These are phyloP conservation scores for Murraya koenigii DNA, from an alignment of 345 rosid species.

Conservation along the genomic window DNA sequence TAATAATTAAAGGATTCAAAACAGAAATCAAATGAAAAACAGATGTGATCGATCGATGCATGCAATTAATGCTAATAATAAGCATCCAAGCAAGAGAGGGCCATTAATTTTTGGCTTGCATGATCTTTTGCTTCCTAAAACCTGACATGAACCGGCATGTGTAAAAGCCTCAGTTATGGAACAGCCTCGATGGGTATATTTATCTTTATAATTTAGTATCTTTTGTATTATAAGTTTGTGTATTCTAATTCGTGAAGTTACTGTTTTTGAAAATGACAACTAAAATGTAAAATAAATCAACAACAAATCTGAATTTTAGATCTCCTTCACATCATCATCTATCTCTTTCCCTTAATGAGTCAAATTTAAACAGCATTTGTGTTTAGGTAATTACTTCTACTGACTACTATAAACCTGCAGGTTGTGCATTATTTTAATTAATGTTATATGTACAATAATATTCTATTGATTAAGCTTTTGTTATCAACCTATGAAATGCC, in stretches of 20 bases:
- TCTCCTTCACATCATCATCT: conserved; percentile 24
- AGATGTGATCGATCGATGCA: not conserved
- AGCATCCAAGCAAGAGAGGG: conserved; percentile 8
- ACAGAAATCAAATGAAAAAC: not conserved
- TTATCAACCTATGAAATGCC: not conserved
- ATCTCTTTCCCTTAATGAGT: conserved; percentile 2
- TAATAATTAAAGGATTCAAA: no score
- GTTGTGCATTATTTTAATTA: not conserved
- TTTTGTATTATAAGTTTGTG: no score
- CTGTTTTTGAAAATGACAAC: conserved; percentile 17
- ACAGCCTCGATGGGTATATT: not conserved
- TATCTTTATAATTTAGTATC: not conserved
- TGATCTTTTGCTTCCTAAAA: conserved; percentile 16
- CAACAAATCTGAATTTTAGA: conserved; percentile 21
- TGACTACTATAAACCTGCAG: not conserved
- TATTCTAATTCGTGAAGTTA: no score
- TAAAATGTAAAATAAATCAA: not conserved
- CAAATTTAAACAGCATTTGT: conserved; percentile 9
- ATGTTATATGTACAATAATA: not conserved
- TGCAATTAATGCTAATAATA: conserved; percentile 7
- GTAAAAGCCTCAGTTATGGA: not conserved
- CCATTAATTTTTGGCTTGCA: not conserved
- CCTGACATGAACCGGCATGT: conserved; percentile 10
- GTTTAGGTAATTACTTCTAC: not conserved
- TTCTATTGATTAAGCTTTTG: not conserved